Percentiles rank a stretch among this genome's conserved stretches.
Conservation (phyloP, 495 filamentous ascomycete genomes). For the Daldinia childiae region DNA sequence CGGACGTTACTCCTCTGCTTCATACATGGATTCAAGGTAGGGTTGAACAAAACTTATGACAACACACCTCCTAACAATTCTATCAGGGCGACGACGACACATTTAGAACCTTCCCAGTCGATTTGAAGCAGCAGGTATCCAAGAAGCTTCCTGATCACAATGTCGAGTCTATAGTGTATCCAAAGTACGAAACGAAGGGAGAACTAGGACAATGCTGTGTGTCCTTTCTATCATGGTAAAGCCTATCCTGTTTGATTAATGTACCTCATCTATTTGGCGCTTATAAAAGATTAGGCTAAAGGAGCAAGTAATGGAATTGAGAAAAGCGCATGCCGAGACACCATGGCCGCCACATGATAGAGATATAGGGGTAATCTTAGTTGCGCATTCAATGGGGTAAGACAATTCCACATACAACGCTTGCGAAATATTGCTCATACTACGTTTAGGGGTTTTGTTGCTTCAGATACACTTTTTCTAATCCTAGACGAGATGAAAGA, state of each 20-base stretch:
- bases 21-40: conserved; percentile 94
- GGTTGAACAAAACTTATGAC: neutral
- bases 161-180: conserved; percentile 79
- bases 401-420: neutral
- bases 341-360: conserved; percentile 89
- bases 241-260: conserved; percentile 9
- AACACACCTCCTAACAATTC: neutral
- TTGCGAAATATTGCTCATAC: neutral
- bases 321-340: conserved; percentile 74
- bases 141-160: conserved; percentile 75
- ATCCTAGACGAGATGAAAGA: conserved; percentile 52
- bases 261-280: conserved; percentile 6
- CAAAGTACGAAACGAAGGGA: conserved; percentile 90
- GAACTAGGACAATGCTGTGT: conserved; percentile 80
- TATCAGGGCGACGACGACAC: conserved; percentile 85
- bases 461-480: conserved; percentile 80
- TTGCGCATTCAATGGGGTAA: conserved; percentile 93
- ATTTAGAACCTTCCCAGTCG: conserved; percentile 78
- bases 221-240: conserved; percentile 83
- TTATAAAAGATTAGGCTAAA: conserved; percentile 70
- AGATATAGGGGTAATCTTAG: conserved; percentile 79
- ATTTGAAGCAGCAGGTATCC: conserved; percentile 72
- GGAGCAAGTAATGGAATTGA: conserved; percentile 86
- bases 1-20: conserved; percentile 88
- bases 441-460: conserved; percentile 77